Evolutionary conservation across 2,329 filamentous ascomycete genomes (phyloP).

Genomic region (Cordyceps javanica): DNA sequence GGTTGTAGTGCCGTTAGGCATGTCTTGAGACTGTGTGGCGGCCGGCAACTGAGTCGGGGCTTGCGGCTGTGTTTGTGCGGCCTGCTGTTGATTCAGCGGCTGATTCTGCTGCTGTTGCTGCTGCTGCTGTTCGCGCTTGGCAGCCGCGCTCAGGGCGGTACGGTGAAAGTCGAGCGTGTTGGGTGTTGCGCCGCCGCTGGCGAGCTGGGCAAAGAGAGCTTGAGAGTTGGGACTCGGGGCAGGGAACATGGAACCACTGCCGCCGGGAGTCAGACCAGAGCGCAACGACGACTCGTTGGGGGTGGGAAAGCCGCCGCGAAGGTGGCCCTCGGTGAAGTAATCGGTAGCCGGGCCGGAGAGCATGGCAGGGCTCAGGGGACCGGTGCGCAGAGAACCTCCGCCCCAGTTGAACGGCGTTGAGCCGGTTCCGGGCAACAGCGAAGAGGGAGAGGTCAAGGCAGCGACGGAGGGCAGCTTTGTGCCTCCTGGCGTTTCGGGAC

Average conservation of each 20-base stretch:
- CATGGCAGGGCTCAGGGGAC: constrained; percentile 95
- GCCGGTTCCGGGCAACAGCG: constrained; percentile 67
- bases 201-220: constrained; percentile 71
- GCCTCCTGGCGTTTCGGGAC: constrained; percentile 74
- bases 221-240: constrained; percentile 82
- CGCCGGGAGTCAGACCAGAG: constrained; percentile 87
- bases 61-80: constrained; percentile 17
- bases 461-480: constrained; percentile 84
- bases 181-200: constrained; percentile 79
- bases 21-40: constrained; percentile 52
- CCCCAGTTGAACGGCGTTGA: constrained; percentile 74
- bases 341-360: constrained; percentile 79
- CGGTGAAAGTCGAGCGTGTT: constrained; percentile 91
- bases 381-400: constrained; percentile 78
- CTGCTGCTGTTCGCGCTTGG: constrained; percentile 45
- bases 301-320: constrained; percentile 82
- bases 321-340: constrained; percentile 78
- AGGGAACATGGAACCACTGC: constrained; percentile 95
- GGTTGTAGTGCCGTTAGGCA: constrained; percentile 32
- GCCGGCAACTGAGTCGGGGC: constrained; percentile 16
- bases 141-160: constrained; percentile 76
- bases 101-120: constrained; percentile 28
- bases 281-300: constrained; percentile 93
- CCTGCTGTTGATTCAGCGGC: constrained; percentile 26
- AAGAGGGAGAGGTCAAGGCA: constrained; percentile 82